Base-by-base conservation (phyloP, 768 basidiomycete species). In the Hortiboletus campestris region DNA sequence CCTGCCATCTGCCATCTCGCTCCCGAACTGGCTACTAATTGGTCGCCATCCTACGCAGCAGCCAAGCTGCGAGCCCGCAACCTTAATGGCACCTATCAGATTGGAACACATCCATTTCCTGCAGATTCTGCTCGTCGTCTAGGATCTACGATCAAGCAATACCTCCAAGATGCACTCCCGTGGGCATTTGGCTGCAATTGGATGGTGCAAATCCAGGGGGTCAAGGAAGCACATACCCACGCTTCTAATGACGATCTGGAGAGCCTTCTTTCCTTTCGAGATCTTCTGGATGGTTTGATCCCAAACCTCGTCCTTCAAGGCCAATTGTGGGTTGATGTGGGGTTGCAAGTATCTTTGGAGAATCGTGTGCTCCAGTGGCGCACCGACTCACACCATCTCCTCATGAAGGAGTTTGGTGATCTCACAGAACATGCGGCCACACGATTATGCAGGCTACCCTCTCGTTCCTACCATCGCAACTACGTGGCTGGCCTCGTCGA, bases 121-220 rank as follows among this genome's bases (percentile, higher is more conserved):
- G 48, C 42, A 2, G 36, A 55, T 11, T 11, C 42, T 16, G 54
- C 48, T 19, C 43, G 20, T 34, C 38, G 43, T 8, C 9, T 55
- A 1, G 43, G 49, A 45, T 45, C 19, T 2, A 45, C 12, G 1
- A 25, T 55, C 48, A 55, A 55, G 43, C 36, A 17, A 2, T 34
- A 19, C 10, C 54, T 55, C 34, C 42, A 16, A 16, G 36, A 16
- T 5, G 43, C 36, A 5, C 29, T 45, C 16, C 42, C 43, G 16
- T 55, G 54, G 54, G 36, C 42, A 1, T 1, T 22, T n/a, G 43
- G 43, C n/a, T 55, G 54, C 19, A 39, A 40, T 17, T 55, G 48
- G 48, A 55, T 55, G 54, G 48, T 55, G 2, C 54, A 50, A 25
- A 50, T 55, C 16, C 54, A 55, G 16, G 48, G 54, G 0, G 54